Percentiles rank a stretch among this genome's conserved stretches.
Conservation (phyloP, 2,329 filamentous ascomycete species). For the Sporothrix humicola region DNA sequence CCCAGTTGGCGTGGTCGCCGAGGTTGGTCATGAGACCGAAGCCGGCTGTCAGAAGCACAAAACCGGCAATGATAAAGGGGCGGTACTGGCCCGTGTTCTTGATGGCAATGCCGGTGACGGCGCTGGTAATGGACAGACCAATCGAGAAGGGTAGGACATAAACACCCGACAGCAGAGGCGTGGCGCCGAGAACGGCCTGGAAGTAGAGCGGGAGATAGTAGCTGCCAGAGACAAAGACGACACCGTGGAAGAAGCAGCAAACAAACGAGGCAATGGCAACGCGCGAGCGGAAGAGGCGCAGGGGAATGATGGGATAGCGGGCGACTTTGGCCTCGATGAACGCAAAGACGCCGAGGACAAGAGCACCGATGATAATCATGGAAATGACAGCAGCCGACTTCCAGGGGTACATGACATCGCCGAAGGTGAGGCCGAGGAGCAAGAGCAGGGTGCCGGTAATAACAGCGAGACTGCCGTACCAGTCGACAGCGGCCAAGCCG, state of each 20-base stretch:
- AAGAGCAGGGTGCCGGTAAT: slow-evolving; percentile 84
- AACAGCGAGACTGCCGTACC: slow-evolving; percentile 62
- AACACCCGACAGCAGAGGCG: slow-evolving; percentile 73
- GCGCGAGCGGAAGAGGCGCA: slow-evolving; percentile 68
- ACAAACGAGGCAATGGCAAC: slow-evolving; percentile 70
- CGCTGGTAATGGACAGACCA: slow-evolving; percentile 53
- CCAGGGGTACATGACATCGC: slow-evolving; percentile 78
- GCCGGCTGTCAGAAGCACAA: slow-evolving; percentile 63
- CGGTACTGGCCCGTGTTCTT: slow-evolving; percentile 64
- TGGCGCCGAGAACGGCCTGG: slow-evolving; percentile 72
- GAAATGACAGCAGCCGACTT: slow-evolving; percentile 75
- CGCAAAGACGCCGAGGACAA: slow-evolving; percentile 69
- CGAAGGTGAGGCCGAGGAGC: slow-evolving; percentile 83
- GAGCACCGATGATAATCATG: slow-evolving; percentile 73
- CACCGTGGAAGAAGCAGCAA: slow-evolving; percentile 74
- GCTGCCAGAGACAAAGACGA: slow-evolving; percentile 75
- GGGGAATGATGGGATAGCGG: slow-evolving; percentile 77
- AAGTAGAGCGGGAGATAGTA: slow-evolving; percentile 89
- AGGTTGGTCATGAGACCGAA: slow-evolving; percentile 63
- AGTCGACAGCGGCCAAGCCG: slow-evolving; percentile 68
- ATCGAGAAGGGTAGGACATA: slow-evolving; percentile 75
- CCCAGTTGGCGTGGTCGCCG: slow-evolving; percentile 55
- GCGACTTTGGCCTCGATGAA: slow-evolving; percentile 75
- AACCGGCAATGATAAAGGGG: slow-evolving; percentile 59
- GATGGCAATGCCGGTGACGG: slow-evolving; percentile 51